Evolutionary conservation across 148 eudicot genomes (phyloP).

Genomic region (Dianthus caryophyllus): DNA sequence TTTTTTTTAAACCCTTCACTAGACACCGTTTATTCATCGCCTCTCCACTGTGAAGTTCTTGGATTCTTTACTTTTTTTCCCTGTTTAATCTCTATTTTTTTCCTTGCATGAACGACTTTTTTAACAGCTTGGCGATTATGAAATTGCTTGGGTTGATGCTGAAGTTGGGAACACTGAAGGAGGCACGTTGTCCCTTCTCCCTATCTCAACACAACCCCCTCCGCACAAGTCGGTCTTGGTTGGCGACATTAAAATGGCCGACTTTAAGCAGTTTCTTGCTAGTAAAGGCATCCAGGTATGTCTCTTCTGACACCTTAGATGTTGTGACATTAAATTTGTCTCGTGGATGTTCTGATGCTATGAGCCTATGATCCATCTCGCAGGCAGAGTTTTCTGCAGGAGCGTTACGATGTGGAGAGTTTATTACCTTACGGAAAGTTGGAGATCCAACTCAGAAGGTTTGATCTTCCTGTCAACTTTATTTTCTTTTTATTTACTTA

Average conservation of each 20-base stretch:
- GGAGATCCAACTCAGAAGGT: conserved; percentile 90
- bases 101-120: neutral
- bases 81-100: neutral
- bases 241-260: conserved; percentile 95
- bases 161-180: conserved; percentile 75
- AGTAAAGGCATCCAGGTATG: conserved; percentile 87
- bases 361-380: neutral
- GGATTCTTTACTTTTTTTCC: neutral
- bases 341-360: neutral
- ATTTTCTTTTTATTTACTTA: too few species aligned
- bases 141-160: conserved; percentile 93
- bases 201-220: conserved; percentile 65
- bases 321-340: neutral
- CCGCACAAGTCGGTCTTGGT: conserved; percentile 93
- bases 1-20: too few species aligned
- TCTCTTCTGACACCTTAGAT: neutral
- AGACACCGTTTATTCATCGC: too few species aligned
- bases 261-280: conserved; percentile 88
- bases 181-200: conserved; percentile 69
- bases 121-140: conserved; percentile 90
- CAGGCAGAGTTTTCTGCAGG: conserved; percentile 95
- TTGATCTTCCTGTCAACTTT: conserved; percentile 3
- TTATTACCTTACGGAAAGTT: conserved; percentile 76
- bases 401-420: conserved; percentile 88
- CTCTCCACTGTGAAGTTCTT: too few species aligned